Conservation (phyloP, 306 rosid genomes). For the Hippophae gyantsensis region DNA sequence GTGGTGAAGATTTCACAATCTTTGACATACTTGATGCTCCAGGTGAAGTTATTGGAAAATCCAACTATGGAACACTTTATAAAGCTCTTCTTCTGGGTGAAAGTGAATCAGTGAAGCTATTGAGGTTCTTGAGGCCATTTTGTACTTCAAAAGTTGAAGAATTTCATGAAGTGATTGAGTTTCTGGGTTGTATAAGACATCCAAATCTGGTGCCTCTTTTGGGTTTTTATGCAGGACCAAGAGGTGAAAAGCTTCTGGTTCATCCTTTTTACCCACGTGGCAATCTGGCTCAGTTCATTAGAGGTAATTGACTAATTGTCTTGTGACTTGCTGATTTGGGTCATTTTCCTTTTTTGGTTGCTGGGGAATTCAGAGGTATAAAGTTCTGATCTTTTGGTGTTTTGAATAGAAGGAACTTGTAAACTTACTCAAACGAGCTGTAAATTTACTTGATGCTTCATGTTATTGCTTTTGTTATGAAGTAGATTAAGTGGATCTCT, state of each 20-base stretch:
- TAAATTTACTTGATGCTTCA: too few species aligned
- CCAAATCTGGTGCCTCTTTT: constrained; percentile 83
- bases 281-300: constrained; percentile 63
- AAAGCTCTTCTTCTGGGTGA: constrained; percentile 63
- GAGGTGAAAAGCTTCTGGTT: constrained; percentile 94
- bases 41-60: constrained; percentile 92
- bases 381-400: neutral
- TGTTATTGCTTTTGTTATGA: too few species aligned
- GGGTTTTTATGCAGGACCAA: constrained; percentile 84
- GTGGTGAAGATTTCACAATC: constrained; percentile 65
- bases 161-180: constrained; percentile 43
- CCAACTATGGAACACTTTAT: constrained; percentile 75
- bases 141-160: constrained; percentile 49
- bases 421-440: neutral
- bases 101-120: constrained; percentile 50
- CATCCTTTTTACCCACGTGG: constrained; percentile 69
- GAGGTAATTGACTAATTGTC: constrained; percentile 35
- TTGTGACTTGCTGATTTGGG: neutral
- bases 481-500: too few species aligned
- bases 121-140: constrained; percentile 86
- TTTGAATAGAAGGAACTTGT: neutral
- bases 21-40: constrained; percentile 91
- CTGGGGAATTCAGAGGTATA: neutral
- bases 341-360: constrained; percentile 7
- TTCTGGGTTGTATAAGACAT: constrained; percentile 63